Percentiles rank a stretch among this genome's conserved stretches.
phyloP scores from a whole-genome alignment of 306 rosid genomes.

The Betula pendula region DNA sequence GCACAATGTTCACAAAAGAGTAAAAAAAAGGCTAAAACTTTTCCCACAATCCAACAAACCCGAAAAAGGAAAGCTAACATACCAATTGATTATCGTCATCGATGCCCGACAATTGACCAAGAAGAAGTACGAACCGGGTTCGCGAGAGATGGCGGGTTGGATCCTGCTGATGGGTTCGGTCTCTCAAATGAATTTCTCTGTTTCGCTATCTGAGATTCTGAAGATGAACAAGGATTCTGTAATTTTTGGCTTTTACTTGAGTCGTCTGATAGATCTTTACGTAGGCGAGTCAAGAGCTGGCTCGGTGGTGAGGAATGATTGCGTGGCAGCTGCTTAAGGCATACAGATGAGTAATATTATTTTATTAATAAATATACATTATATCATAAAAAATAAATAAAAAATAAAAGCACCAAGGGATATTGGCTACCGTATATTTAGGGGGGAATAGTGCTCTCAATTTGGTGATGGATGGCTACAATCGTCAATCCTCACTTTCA shows the following conservation, averaged over 20 bases:
- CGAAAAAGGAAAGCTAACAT: background rate
- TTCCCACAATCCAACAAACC: background rate
- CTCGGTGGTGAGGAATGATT: background rate
- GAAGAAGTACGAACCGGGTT: constrained; percentile 89
- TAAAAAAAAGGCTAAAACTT: background rate
- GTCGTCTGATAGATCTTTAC: background rate
- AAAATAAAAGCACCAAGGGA: too few relatives aligned
- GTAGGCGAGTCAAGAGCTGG: background rate
- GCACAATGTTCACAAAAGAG: background rate
- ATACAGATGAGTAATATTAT: too few relatives aligned
- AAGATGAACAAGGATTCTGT: background rate
- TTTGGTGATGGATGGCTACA: too few relatives aligned
- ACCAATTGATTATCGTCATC: constrained; percentile 66
- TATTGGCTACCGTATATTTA: too few relatives aligned
- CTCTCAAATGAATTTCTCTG: too few relatives aligned
- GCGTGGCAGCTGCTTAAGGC: background rate
- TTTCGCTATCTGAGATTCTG: constrained; percentile 22
- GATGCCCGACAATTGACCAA: constrained; percentile 64
- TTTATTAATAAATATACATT: too few relatives aligned
- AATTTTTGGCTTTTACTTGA: background rate
- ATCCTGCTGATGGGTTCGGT: constrained; percentile 86
- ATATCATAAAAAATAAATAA: too few relatives aligned
- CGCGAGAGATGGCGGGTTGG: constrained; percentile 82
- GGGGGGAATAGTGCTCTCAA: too few relatives aligned
- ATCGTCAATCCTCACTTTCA: too few relatives aligned